Evolutionary conservation across 345 rosid genomes (phyloP).

Genomic region (Hypericum perforatum): DNA sequence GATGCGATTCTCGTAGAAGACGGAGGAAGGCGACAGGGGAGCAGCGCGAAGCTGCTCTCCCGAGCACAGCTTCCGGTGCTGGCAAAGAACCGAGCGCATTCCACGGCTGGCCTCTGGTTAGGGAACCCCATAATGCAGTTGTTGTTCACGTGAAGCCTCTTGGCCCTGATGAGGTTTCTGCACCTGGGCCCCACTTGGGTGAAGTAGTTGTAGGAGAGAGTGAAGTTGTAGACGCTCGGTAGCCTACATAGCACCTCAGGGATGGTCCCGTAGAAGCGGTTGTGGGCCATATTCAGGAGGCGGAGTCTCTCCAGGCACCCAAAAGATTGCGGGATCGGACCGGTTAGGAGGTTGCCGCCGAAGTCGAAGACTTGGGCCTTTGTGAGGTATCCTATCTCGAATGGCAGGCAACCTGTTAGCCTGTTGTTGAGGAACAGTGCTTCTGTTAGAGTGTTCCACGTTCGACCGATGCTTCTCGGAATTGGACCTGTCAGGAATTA

Average conservation of each 20-base stretch:
- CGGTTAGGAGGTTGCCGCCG: slow-evolving; percentile 14
- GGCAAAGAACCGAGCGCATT: slow-evolving; percentile 5
- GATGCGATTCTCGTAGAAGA: not conserved
- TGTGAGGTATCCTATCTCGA: slow-evolving; percentile 19
- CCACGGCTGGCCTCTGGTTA: slow-evolving; percentile 18
- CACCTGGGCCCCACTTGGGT: slow-evolving; percentile 23
- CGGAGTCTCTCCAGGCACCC: slow-evolving; percentile 18
- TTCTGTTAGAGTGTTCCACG: slow-evolving; percentile 12
- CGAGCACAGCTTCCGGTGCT: too few species aligned
- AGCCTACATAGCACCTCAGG: slow-evolving; percentile 21
- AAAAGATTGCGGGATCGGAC: slow-evolving; percentile 22
- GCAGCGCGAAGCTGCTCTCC: too few species aligned
- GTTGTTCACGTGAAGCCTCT: slow-evolving; percentile 13
- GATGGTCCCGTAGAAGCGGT: slow-evolving; percentile 16
- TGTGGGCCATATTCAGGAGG: slow-evolving; percentile 17
- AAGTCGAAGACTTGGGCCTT: slow-evolving; percentile 15
- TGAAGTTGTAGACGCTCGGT: slow-evolving; percentile 12
- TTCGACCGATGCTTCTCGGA: slow-evolving; percentile 20
- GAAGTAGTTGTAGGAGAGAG: slow-evolving; percentile 20
- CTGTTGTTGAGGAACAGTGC: slow-evolving; percentile 18
- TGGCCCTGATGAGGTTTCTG: slow-evolving; percentile 11
- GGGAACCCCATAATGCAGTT: slow-evolving; percentile 21
- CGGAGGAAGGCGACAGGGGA: too few species aligned
- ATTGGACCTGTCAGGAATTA: slow-evolving; percentile 13
- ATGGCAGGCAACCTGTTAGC: slow-evolving; percentile 19